Conservation (phyloP, 2,329 filamentous ascomycete species). For the Dryadomyces quercus-mongolicae region DNA sequence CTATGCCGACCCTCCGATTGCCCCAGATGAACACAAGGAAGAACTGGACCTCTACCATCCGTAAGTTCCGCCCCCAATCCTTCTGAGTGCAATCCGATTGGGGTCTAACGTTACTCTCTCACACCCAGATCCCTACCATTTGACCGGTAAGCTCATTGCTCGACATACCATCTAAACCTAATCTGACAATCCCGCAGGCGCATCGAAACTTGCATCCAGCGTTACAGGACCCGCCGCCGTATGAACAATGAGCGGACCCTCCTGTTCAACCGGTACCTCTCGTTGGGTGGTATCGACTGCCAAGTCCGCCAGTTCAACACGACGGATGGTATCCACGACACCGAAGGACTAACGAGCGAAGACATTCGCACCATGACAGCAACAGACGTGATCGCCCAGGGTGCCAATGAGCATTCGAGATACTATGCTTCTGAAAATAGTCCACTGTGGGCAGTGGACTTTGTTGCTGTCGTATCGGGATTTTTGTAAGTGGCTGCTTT, state of each 20-base stretch:
- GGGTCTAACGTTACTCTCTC: not conserved
- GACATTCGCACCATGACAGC: constrained; percentile 55
- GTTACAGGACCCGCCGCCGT: constrained; percentile 66
- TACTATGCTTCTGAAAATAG: constrained; percentile 38
- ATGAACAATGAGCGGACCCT: constrained; percentile 49
- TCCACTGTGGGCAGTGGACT: constrained; percentile 67
- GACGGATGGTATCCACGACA: constrained; percentile 30
- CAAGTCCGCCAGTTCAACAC: constrained; percentile 45
- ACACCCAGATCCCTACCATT: constrained; percentile 7
- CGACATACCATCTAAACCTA: constrained; percentile 29
- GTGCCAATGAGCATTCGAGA: constrained; percentile 21
- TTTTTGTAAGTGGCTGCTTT: constrained; percentile 52
- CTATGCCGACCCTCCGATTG: constrained; percentile 69
- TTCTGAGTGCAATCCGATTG: not conserved
- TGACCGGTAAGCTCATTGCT: constrained; percentile 12
- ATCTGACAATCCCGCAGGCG: constrained; percentile 38
- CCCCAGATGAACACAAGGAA: constrained; percentile 51
- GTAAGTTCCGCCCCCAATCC: constrained; percentile 28
- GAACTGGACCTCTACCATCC: constrained; percentile 56
- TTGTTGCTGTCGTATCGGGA: constrained; percentile 61
- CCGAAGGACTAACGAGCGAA: constrained; percentile 48
- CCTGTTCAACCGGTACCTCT: constrained; percentile 70
- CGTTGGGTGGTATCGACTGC: constrained; percentile 67
- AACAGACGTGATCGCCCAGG: constrained; percentile 42
- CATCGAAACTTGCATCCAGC: constrained; percentile 74